Conservation (phyloP, 2,329 filamentous ascomycete species). For the Penicillium italicum region DNA sequence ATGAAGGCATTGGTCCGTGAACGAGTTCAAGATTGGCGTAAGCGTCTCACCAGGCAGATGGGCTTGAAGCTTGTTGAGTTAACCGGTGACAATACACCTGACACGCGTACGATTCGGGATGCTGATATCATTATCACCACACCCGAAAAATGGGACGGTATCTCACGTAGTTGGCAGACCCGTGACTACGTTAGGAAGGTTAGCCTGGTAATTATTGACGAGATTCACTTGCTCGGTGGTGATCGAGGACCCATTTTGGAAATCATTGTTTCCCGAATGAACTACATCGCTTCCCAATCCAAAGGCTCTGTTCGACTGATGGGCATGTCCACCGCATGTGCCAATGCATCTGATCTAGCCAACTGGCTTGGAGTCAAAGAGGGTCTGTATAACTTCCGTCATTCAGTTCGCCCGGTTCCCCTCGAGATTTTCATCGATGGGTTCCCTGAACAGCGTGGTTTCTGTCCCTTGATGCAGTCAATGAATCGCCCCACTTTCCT, state of each 20-base stretch:
- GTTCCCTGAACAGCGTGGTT: conserved; percentile 90
- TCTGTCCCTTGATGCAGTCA: conserved; percentile 96
- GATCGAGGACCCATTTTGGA: conserved; percentile 96
- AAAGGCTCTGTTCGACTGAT: conserved; percentile 84
- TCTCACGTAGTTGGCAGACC: conserved; percentile 97
- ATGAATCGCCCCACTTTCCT: conserved; percentile 98
- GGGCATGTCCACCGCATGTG: conserved; percentile 99
- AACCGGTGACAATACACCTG: conserved; percentile 96
- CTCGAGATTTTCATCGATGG: conserved; percentile 96
- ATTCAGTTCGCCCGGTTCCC: conserved; percentile 93
- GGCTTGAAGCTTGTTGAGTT: conserved; percentile 89
- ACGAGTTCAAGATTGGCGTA: conserved; percentile 90
- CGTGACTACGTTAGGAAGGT: conserved; percentile 94
- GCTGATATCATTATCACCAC: conserved; percentile 98
- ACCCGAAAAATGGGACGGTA: conserved; percentile 99
- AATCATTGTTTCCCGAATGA: conserved; percentile 92
- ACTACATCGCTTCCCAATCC: conserved; percentile 94
- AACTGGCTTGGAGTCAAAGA: conserved; percentile 98
- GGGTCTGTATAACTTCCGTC: conserved; percentile 92
- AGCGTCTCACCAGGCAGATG: conserved; percentile 74
- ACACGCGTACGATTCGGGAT: conserved; percentile 90
- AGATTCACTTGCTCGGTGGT: conserved; percentile 94
- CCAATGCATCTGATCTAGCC: conserved; percentile 87
- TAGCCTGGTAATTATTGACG: conserved; percentile 94
- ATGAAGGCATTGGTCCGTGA: conserved; percentile 99